Conservation (phyloP, 495 filamentous ascomycete species). For the Evernia prunastri region DNA sequence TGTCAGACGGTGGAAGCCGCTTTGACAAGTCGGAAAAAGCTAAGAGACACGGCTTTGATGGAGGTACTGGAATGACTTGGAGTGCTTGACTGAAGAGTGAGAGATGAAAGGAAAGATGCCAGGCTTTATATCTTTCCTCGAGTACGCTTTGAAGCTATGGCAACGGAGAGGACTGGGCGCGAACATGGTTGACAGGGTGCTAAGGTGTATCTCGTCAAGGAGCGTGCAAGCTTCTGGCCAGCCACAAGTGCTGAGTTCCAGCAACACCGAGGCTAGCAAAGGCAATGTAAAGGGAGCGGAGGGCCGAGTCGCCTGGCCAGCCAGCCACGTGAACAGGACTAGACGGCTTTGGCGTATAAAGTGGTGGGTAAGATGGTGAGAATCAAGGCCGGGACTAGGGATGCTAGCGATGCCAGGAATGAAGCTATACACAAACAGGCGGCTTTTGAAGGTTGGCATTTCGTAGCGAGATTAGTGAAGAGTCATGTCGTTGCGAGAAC, state of each 20-base stretch:
- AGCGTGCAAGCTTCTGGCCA: background rate
- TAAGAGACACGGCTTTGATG: background rate
- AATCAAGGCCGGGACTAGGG: background rate
- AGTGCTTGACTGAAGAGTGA: background rate
- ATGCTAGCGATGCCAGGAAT: background rate
- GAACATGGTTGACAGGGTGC: background rate
- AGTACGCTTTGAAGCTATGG: background rate
- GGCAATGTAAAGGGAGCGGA: background rate
- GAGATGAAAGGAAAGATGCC: background rate
- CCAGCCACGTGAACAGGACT: background rate
- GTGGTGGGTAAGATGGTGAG: background rate
- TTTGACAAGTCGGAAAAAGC: background rate
- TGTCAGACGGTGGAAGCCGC: background rate
- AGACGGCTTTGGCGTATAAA: background rate
- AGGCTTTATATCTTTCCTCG: background rate
- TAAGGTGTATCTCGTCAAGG: background rate
- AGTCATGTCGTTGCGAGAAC: background rate
- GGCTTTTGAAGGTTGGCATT: background rate
- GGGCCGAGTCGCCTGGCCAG: background rate
- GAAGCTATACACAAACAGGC: conserved; percentile 3
- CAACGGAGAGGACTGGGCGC: background rate
- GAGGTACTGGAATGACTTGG: background rate
- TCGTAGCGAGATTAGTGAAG: background rate
- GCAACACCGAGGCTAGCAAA: background rate
- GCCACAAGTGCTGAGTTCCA: background rate